Percentiles rank a stretch among this genome's conserved stretches.
Evolutionary conservation across 1,284 basidiomycete species (phyloP).

Genomic region (Amylostereum chailletii): DNA sequence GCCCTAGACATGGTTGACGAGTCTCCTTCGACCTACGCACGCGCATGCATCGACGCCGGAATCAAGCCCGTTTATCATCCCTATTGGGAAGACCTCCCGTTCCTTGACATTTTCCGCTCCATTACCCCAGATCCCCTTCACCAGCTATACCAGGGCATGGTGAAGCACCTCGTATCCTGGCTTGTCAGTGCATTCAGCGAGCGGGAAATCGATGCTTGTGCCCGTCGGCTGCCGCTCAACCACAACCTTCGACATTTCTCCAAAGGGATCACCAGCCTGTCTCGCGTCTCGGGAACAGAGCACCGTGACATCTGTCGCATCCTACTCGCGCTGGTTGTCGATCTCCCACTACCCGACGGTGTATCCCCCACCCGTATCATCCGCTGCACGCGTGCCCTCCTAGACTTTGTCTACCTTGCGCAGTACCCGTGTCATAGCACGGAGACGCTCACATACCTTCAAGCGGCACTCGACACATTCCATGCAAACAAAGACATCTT

Average conservation of each 20-base stretch:
- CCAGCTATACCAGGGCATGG: constrained; percentile 27
- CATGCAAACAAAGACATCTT: constrained; percentile 17
- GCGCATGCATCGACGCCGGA: constrained; percentile 5
- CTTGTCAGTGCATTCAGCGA: constrained; percentile 5
- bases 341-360: neutral
- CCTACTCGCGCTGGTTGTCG: constrained; percentile 11
- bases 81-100: constrained; percentile 28
- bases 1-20: neutral
- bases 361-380: neutral
- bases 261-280: constrained; percentile 17
- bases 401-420: constrained; percentile 5
- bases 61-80: constrained; percentile 17
- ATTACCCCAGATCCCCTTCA: constrained; percentile 35
- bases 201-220: constrained; percentile 16
- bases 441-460: neutral
- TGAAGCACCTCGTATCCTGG: constrained; percentile 23
- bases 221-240: constrained; percentile 11
- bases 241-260: constrained; percentile 14
- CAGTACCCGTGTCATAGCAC: neutral
- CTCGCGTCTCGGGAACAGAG: constrained; percentile 14
- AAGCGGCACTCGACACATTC: neutral
- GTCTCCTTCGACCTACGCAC: neutral
- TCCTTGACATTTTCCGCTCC: constrained; percentile 22
- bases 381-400: neutral
- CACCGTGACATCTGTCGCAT: constrained; percentile 15